A percentile compares a stretch with the other conserved stretches of the same genome.
Conservation (phyloP, 345 rosid genomes). For the Salix udensis region DNA sequence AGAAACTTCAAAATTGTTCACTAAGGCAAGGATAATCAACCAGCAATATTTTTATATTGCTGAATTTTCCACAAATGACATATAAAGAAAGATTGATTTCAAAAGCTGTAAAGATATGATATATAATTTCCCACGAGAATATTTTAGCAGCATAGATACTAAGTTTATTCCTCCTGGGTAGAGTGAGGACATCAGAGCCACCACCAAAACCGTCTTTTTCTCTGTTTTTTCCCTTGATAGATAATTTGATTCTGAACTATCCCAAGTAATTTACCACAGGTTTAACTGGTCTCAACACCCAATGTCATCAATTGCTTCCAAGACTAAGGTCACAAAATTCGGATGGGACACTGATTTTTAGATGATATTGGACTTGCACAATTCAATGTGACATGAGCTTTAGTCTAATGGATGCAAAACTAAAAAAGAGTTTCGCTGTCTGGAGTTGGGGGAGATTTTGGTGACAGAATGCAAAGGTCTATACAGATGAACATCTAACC, state of each 20-base stretch:
- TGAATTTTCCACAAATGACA: background rate
- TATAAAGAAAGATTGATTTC: background rate
- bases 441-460: background rate
- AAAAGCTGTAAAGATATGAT: background rate
- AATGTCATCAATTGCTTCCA: background rate
- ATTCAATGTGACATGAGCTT: background rate
- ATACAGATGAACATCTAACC: slow-evolving; percentile 38
- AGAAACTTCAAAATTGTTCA: background rate
- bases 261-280: background rate
- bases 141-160: background rate
- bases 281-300: background rate
- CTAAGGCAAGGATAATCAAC: background rate
- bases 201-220: background rate
- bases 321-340: background rate
- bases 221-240: background rate
- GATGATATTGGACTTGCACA: background rate
- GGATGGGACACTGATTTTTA: background rate
- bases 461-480: background rate
- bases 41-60: background rate
- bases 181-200: background rate
- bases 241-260: background rate
- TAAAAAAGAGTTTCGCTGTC: background rate
- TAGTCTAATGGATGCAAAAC: background rate
- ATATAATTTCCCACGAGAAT: background rate
- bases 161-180: background rate